Evolutionary conservation across 768 basidiomycete species (phyloP).

Genomic region (Tricholoma hemisulphureum): DNA sequence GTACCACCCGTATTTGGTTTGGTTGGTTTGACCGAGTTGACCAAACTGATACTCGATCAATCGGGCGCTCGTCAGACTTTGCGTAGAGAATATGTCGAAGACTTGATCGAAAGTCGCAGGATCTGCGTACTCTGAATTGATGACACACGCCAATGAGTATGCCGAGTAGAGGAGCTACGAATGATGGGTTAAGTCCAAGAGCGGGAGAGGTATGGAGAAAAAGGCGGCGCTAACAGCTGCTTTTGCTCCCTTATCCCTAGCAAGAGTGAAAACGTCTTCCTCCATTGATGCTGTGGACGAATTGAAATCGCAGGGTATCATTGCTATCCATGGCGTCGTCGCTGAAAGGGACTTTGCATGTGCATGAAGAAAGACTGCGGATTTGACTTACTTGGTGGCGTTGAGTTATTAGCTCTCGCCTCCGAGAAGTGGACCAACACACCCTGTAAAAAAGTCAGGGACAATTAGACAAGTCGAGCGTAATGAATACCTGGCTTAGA

Average conservation of each 20-base stretch:
- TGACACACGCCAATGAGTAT: conserved; percentile 67
- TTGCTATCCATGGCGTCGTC: conserved; percentile 86
- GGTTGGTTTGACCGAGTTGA: conserved; percentile 53
- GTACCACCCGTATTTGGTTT: conserved; percentile 51
- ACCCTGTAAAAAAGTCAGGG: conserved; percentile 48
- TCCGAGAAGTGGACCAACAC: conserved; percentile 85
- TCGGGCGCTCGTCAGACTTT: conserved; percentile 55
- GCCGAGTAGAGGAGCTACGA: conserved; percentile 74
- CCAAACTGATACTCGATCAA: conserved; percentile 58
- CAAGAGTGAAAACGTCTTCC: conserved; percentile 80
- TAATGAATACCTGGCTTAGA: conserved; percentile 48
- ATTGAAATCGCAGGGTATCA: conserved; percentile 81
- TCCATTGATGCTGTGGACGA: conserved; percentile 59
- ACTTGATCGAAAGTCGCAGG: conserved; percentile 64
- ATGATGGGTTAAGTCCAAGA: neutral
- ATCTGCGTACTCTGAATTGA: conserved; percentile 70
- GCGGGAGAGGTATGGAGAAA: neutral
- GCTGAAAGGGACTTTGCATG: conserved; percentile 35
- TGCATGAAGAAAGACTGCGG: neutral
- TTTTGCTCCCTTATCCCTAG: conserved; percentile 72
- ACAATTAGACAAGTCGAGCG: conserved; percentile 1
- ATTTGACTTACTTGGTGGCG: conserved; percentile 44
- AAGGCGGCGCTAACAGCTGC: conserved; percentile 57
- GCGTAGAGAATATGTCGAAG: conserved; percentile 77
- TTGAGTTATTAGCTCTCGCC: conserved; percentile 42